Evolutionary conservation across 345 rosid genomes (phyloP).

Genomic region (Hibiscus tridactylites): DNA sequence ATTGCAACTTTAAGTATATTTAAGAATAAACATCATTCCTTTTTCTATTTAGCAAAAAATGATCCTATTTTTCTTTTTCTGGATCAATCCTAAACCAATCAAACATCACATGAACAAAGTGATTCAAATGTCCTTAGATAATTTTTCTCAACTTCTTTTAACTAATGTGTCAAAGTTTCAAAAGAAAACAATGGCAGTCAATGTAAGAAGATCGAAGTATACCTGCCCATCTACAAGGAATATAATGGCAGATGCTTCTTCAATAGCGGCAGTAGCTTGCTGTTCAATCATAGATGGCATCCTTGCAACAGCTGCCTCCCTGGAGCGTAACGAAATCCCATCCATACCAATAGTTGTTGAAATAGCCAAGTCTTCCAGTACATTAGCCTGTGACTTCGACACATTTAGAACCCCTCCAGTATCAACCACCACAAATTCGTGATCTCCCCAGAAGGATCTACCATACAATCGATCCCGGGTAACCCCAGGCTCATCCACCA

Average conservation of each 20-base stretch:
- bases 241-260: conserved; percentile 68
- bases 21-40: background rate
- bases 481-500: conserved; percentile 96
- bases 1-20: background rate
- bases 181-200: background rate
- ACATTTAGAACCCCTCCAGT: conserved; percentile 89
- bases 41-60: background rate
- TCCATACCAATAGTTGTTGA: conserved; percentile 81
- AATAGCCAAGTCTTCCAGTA: conserved; percentile 74
- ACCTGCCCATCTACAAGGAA: conserved; percentile 97
- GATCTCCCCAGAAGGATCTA: conserved; percentile 78
- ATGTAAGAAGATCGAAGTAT: conserved; percentile 15
- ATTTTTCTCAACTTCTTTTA: background rate
- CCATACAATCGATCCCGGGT: conserved; percentile 94
- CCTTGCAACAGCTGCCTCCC: conserved; percentile 91
- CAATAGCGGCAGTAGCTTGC: conserved; percentile 90
- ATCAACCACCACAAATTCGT: conserved; percentile 82
- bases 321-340: conserved; percentile 67
- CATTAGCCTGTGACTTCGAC: conserved; percentile 61
- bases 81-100: background rate
- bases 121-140: background rate
- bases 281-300: conserved; percentile 98
- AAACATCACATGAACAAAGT: background rate
- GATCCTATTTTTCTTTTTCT: background rate
- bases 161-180: background rate